phyloP scores from a whole-genome alignment of 768 basidiomycete species.

The Amanita rimosa region DNA sequence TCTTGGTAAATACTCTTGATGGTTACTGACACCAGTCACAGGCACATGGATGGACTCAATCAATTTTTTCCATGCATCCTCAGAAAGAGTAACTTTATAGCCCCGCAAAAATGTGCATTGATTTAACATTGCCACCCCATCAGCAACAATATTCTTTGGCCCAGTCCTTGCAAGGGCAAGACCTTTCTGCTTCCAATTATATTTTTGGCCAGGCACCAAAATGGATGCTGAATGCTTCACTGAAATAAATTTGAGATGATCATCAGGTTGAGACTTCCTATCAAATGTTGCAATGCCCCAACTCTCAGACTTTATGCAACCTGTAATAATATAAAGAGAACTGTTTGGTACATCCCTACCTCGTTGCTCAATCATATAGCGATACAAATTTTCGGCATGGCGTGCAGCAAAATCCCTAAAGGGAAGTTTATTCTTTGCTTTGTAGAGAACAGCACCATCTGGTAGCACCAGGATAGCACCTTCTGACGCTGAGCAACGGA shows the following conservation, averaged over 20 bases:
- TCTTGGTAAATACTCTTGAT: too few relatives aligned
- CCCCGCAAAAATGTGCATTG: slow-evolving; percentile 7
- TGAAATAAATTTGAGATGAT: background rate
- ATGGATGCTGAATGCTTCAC: background rate
- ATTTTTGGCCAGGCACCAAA: background rate
- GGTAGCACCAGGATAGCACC: slow-evolving; percentile 13
- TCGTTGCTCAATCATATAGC: slow-evolving; percentile 8
- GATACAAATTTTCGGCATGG: slow-evolving; percentile 11
- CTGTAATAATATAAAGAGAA: slow-evolving; percentile 13
- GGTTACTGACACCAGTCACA: too few relatives aligned
- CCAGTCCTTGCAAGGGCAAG: background rate
- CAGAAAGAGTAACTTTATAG: slow-evolving; percentile 2
- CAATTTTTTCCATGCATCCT: background rate
- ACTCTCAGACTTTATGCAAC: slow-evolving; percentile 10
- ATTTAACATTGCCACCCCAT: background rate
- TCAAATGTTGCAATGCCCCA: slow-evolving; percentile 12
- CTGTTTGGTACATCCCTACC: slow-evolving; percentile 8
- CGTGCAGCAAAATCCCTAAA: slow-evolving; percentile 8
- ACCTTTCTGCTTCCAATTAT: background rate
- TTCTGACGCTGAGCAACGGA: background rate
- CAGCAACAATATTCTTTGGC: background rate
- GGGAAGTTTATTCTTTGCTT: slow-evolving; percentile 2
- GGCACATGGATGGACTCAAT: background rate
- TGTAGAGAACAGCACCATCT: slow-evolving; percentile 8
- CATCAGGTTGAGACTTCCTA: background rate